Percentiles rank a stretch among this genome's conserved stretches.
phyloP scores from a whole-genome alignment of 495 filamentous ascomycete genomes.

The Zalerion maritima region DNA sequence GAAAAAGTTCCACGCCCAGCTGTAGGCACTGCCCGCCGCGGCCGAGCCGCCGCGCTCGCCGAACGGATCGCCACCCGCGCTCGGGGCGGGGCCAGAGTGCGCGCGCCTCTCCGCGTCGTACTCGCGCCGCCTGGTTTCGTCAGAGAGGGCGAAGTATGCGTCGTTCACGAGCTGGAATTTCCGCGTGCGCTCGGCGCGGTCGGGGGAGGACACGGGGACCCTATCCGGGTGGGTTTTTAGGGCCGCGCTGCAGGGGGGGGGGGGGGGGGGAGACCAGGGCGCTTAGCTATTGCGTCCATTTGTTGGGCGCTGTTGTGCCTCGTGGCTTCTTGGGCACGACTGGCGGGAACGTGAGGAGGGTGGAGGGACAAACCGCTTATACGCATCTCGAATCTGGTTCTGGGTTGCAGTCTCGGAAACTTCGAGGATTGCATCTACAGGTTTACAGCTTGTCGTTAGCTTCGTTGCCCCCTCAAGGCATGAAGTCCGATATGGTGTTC shows the following conservation, averaged over 20 bases:
- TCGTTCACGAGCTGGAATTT: slow-evolving; percentile 96
- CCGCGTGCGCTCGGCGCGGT: slow-evolving; percentile 66
- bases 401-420: slow-evolving; percentile 57
- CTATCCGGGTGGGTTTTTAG: slow-evolving; percentile 91
- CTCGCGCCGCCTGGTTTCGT: slow-evolving; percentile 62
- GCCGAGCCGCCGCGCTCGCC: slow-evolving; percentile 45
- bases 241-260: slow-evolving; percentile 48
- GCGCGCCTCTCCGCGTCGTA: slow-evolving; percentile 53
- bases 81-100: slow-evolving; percentile 25
- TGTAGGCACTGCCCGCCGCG: slow-evolving; percentile 14
- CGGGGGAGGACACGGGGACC: slow-evolving; percentile 70
- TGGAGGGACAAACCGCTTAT: slow-evolving; percentile 60
- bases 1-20: slow-evolving; percentile 39
- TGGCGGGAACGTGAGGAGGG: too few species aligned
- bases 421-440: slow-evolving; percentile 53
- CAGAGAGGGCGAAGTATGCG: slow-evolving; percentile 91
- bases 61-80: slow-evolving; percentile 28
- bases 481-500: background rate
- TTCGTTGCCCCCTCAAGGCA: too few species aligned
- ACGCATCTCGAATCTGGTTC: slow-evolving; percentile 83
- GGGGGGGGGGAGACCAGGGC: slow-evolving; percentile 1
- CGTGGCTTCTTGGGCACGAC: too few species aligned
- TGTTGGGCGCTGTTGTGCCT: too few species aligned
- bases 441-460: too few species aligned
- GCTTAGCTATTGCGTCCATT: too few species aligned